Evolutionary conservation across 352 stramenopile species (phyloP).

Genomic region (Elongisporangium senticosum): DNA sequence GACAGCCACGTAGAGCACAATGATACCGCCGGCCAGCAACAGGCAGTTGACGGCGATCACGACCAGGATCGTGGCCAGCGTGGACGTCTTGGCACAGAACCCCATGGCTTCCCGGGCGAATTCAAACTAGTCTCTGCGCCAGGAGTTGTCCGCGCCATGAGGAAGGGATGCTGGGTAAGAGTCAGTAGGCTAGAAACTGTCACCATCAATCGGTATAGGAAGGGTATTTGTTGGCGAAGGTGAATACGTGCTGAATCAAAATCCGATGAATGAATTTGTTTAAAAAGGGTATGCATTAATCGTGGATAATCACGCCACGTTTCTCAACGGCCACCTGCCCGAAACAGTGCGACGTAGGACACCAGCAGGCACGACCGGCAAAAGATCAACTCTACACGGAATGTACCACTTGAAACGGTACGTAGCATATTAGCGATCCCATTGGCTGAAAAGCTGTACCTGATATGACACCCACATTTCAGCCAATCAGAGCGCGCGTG

Average conservation of each 20-base stretch:
- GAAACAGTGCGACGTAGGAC: not conserved
- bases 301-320: not conserved
- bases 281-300: not conserved
- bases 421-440: not conserved
- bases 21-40: constrained; percentile 42
- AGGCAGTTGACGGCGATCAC: constrained; percentile 56
- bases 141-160: not conserved
- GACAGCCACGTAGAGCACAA: constrained; percentile 49
- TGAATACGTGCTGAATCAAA: too few species aligned
- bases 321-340: not conserved
- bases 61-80: constrained; percentile 32
- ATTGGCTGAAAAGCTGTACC: not conserved
- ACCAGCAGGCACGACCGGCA: not conserved
- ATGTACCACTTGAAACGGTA: not conserved
- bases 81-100: constrained; percentile 17
- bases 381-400: not conserved
- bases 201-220: not conserved
- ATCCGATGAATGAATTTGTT: not conserved
- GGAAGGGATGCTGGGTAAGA: not conserved
- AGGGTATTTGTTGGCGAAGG: not conserved
- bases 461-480: not conserved
- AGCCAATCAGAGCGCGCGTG: not conserved
- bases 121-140: not conserved
- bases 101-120: constrained; percentile 13
- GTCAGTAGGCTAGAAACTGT: not conserved